Evolutionary conservation across 2,329 filamentous ascomycete species (phyloP), one percentile per base, ranked within the genome.

Genomic region (Endoconidiophora polonica): DNA sequence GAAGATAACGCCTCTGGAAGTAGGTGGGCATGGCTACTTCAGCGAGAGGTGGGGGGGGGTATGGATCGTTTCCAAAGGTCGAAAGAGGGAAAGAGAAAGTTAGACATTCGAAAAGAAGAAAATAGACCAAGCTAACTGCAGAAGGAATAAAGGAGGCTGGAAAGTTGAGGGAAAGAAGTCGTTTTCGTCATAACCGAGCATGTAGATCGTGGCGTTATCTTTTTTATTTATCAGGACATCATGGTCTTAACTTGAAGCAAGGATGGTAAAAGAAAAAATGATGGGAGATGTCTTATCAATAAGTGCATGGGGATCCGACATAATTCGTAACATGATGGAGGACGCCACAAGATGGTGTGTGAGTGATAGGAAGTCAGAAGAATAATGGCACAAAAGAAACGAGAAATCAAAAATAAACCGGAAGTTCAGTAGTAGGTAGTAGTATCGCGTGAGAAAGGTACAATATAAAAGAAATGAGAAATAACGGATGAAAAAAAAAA

Each of bases 321-420:
- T 52, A 52, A 52, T 52, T 52, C 50, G 41, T 52, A 43, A 52
- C 20, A 49, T 48, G 46, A 52, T 44, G 36, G 46, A 45, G 33
- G 42, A 23, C 45, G 41, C 45, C 39, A 48, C 36, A n/a, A 9
- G 40, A 20, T 6, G n/a, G 37, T 36, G 16, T 18, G 18, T 23
- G 16, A 46, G 20, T 46, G 18, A 38, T 18, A 36, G 26, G 22
- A 37, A 24, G 24, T 12, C 3, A 38, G 7, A n/a, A 38, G 22
- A 20, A 22, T 26, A 20, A 23, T 24, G 18, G 44, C 16, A 23
- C 20, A 16, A 38, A 18, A 36, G 9, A 33, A 12, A 20, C 29
- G 39, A 29, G 23, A 50, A 22, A 38, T 44, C 29, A 45, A 45
- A 36, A 24, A 58, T 56, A 33, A 40, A 52, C 14, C 39, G 18